These are phyloP conservation scores for Hypoxylon sp. DNA, from an alignment of 2,329 filamentous ascomycete genomes.

Conservation along the genomic window DNA sequence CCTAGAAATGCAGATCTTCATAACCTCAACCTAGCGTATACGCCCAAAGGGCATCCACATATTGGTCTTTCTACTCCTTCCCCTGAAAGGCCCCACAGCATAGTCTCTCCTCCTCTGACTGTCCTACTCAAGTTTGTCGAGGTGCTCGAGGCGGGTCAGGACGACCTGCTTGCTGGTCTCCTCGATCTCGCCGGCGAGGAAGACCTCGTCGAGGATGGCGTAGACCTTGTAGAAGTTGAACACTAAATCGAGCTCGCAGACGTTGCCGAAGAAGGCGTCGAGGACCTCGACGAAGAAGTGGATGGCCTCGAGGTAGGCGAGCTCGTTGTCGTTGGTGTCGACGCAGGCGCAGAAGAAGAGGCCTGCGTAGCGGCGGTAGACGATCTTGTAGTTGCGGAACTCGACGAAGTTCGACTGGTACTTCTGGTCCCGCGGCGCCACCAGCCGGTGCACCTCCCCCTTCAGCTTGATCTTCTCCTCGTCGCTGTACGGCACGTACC, in stretches of 20 bases:
- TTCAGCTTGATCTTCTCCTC: constrained; percentile 99
- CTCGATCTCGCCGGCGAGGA: constrained; percentile 96
- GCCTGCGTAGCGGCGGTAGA: constrained; percentile 96
- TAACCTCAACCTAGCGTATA: constrained; percentile 13
- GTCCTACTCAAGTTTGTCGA: constrained; percentile 91
- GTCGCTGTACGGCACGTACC: constrained; percentile 98
- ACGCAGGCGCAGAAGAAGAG: constrained; percentile 99
- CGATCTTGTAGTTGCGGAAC: constrained; percentile 93
- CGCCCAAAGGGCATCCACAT: neutral
- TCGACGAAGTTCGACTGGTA: constrained; percentile 99
- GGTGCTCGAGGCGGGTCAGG: constrained; percentile 90
- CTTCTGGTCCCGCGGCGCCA: constrained; percentile 97
- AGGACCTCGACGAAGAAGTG: constrained; percentile 99
- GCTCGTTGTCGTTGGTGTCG: constrained; percentile 98
- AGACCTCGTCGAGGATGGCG: constrained; percentile 98
- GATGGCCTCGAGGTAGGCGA: constrained; percentile 96
- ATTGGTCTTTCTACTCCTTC: neutral
- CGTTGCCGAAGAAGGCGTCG: constrained; percentile 98
- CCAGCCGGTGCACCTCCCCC: constrained; percentile 97
- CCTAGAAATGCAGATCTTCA: constrained; percentile 27
- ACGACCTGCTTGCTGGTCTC: constrained; percentile 99
- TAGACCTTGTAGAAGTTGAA: constrained; percentile 92
- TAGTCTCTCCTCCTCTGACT: neutral
- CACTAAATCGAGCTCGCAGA: constrained; percentile 95
- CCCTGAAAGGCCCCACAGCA: neutral